Evolutionary conservation across 192 early-diverging fungal genomes (phyloP), one percentile per base, ranked within the genome.

Genomic region (Funneliformis geosporum): DNA sequence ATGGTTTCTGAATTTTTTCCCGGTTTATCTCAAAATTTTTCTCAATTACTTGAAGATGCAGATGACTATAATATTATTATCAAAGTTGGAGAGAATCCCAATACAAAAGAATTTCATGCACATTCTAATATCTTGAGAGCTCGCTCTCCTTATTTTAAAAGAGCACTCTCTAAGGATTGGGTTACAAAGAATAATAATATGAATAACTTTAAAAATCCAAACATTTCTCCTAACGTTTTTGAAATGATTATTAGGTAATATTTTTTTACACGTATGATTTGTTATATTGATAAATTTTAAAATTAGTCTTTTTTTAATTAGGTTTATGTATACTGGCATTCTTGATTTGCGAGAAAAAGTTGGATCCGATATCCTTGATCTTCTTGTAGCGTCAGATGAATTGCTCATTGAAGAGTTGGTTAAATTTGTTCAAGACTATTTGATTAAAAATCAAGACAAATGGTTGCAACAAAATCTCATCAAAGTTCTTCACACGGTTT

Each of bases 361-460:
- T 18, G 10, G 25, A 6, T 46, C 25, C 2, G 74, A 75, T 43
- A 42, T 75, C 61, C 47, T 75, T 5, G 74, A 5, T 12, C 60
- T 75, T 38, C 47, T 75, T 27, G 28, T 75, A 23, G 59, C 59
- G 5, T 39, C 59, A 21, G 74, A 75, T 23, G 74, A 75, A 61
- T 42, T 75, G 18, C 28, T 75, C 38, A 23, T 75, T 39, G 74
- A 61, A 42, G 60, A 75, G 61, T 64, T 75, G 39, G 8, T 75
- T 0, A 28, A 28, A 38, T 40, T 43, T 43, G 33, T 33, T 2
- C 33, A 33, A 33, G 2, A 33, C 2, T 33, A 33, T 33, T 33
- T 33, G 33, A 33, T 33, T 33, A 33, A 33, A 33, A 33, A 33
- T 33, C 33, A 33, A 33, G 33, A 33, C 0, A 33, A 33, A 2